Conservation (phyloP, 805 yeast genomes). For the Wickerhamomyces sydowiorum region DNA sequence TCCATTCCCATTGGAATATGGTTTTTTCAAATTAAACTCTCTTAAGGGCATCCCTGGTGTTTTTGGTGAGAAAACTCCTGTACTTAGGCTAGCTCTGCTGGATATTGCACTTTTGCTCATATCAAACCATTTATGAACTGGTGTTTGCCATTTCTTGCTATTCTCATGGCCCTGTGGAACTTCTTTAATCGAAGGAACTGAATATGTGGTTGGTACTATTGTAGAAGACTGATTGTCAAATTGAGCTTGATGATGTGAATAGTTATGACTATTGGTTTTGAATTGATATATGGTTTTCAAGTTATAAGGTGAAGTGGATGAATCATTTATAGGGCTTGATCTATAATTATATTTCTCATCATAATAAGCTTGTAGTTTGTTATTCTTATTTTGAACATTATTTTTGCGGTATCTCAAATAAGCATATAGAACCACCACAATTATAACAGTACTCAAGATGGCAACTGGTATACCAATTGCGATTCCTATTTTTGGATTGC, state of each 20-base stretch:
- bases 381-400: conserved; percentile 3
- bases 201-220: conserved; percentile 1
- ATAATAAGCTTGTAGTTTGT: conserved; percentile 10
- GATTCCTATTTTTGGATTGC: conserved; percentile 12
- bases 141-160: conserved; percentile 20
- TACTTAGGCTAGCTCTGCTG: conserved; percentile 15
- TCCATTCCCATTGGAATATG: conserved; percentile 5
- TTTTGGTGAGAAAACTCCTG: conserved; percentile 11
- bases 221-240: neutral
- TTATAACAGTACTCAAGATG: conserved; percentile 10
- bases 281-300: conserved; percentile 11
- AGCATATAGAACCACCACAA: conserved; percentile 9
- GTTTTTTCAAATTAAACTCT: conserved; percentile 17
- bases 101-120: conserved; percentile 8
- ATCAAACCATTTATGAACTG: conserved; percentile 22
- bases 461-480: conserved; percentile 23
- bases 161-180: conserved; percentile 1
- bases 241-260: neutral
- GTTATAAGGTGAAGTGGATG: conserved; percentile 7
- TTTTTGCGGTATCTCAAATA: conserved; percentile 9
- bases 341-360: conserved; percentile 21
- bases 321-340: conserved; percentile 5
- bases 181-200: neutral
- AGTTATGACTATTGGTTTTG: conserved; percentile 2
- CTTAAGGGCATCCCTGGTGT: conserved; percentile 20